Percentiles rank a stretch among this genome's conserved stretches.
phyloP scores from a whole-genome alignment of 441 rosid genomes.

The Pelargonium exstipulatum region DNA sequence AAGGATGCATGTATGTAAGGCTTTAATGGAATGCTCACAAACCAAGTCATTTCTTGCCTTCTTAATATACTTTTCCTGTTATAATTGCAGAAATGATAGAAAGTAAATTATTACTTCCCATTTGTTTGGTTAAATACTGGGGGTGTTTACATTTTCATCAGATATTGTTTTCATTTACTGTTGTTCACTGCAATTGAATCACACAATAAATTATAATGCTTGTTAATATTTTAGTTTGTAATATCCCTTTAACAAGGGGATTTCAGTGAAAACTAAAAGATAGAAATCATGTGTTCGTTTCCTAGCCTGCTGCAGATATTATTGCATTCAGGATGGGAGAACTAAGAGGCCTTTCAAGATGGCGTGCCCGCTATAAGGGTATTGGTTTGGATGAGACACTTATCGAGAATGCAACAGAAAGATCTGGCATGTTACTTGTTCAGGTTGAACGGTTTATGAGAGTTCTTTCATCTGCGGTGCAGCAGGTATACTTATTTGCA shows the following conservation, averaged over 20 bases:
- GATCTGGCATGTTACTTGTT: slow-evolving; percentile 64
- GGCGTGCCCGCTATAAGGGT: slow-evolving; percentile 76
- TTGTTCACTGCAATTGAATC: neutral
- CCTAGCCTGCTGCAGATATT: slow-evolving; percentile 94
- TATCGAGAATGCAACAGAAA: slow-evolving; percentile 63
- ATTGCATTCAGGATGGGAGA: slow-evolving; percentile 94
- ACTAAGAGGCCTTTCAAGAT: slow-evolving; percentile 83
- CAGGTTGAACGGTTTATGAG: slow-evolving; percentile 83
- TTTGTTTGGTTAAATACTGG: neutral
- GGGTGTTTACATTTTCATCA: neutral
- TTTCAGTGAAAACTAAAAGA: slow-evolving; percentile 31
- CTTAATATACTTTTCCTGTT: neutral
- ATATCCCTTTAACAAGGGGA: slow-evolving; percentile 22
- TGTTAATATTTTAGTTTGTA: slow-evolving; percentile 19
- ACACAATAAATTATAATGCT: neutral
- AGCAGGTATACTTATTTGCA: slow-evolving; percentile 54
- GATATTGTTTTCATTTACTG: neutral
- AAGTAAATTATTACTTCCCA: too few relatives aligned
- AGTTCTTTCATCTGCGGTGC: slow-evolving; percentile 75
- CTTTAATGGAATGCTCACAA: neutral
- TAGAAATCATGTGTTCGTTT: slow-evolving; percentile 28
- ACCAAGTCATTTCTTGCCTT: neutral
- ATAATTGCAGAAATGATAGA: too few relatives aligned
- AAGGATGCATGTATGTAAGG: neutral
- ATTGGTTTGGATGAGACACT: slow-evolving; percentile 84